A percentile compares a stretch with the other conserved stretches of the same genome.
Conservation (phyloP, 202 grass and related monocot genomes). For the Musa balbisiana region DNA sequence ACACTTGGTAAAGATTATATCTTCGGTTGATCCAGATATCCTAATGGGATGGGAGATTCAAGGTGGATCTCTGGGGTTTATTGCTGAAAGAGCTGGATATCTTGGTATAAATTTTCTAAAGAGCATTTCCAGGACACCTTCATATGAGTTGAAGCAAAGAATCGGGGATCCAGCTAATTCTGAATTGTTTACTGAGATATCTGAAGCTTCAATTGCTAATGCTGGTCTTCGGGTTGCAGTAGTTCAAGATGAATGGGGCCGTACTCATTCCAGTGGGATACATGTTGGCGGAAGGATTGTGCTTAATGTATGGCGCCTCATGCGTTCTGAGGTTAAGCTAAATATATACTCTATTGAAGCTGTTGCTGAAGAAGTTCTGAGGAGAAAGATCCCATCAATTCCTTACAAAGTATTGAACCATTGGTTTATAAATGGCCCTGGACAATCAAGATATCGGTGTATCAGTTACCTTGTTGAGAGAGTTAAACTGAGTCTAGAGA, state of each 20-base stretch:
- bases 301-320: constrained; percentile 88
- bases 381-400: constrained; percentile 74
- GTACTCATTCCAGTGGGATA: constrained; percentile 68
- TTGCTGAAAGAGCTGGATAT: constrained; percentile 84
- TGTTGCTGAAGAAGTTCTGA: constrained; percentile 84
- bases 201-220: constrained; percentile 56
- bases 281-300: constrained; percentile 90
- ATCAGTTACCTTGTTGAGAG: constrained; percentile 57
- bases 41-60: constrained; percentile 91
- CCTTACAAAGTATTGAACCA: constrained; percentile 64
- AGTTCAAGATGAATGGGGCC: constrained; percentile 53
- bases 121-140: constrained; percentile 74
- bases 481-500: constrained; percentile 70
- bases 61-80: constrained; percentile 72
- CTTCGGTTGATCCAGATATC: constrained; percentile 84
- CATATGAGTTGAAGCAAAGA: constrained; percentile 40
- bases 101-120: constrained; percentile 75
- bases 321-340: constrained; percentile 88
- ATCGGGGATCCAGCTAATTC: constrained; percentile 35
- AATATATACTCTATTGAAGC: constrained; percentile 81
- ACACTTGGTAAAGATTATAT: constrained; percentile 53
- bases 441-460: constrained; percentile 55
- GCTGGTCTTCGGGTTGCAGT: constrained; percentile 35
- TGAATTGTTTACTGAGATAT: constrained; percentile 33
- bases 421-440: constrained; percentile 76